Evolutionary conservation across 2,329 filamentous ascomycete species (phyloP).

Genomic region (Scedosporium boydii): DNA sequence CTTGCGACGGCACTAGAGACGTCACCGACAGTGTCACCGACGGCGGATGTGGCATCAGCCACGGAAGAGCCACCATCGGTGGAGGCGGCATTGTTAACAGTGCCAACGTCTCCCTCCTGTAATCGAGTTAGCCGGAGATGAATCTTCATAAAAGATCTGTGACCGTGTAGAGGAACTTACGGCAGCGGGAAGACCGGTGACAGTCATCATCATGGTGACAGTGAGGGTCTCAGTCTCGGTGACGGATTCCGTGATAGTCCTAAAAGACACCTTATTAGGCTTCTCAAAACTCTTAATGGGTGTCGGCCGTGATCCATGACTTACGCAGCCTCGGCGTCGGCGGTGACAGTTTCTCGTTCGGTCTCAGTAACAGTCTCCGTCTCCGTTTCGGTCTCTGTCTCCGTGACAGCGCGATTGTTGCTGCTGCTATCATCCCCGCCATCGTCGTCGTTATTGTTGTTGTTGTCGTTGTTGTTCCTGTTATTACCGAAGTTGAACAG

Average conservation of each 20-base stretch:
- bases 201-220: slow-evolving; percentile 2
- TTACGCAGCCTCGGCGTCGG: not conserved
- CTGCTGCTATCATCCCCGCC: not conserved
- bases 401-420: not conserved
- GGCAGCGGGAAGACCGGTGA: not conserved
- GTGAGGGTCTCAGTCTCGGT: slow-evolving; percentile 9
- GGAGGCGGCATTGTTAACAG: not conserved
- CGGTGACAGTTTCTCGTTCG: not conserved
- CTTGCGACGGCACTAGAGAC: not conserved
- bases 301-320: not conserved
- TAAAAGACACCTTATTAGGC: not conserved
- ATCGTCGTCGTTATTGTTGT: not conserved
- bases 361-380: slow-evolving; percentile 1
- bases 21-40: not conserved
- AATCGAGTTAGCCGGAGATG: too few species aligned
- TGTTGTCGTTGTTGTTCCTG: slow-evolving; percentile 1
- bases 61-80: not conserved
- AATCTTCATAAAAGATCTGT: not conserved
- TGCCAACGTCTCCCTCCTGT: not conserved
- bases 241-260: slow-evolving; percentile 5
- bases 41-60: not conserved
- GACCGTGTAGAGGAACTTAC: not conserved
- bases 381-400: not conserved
- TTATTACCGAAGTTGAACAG: not conserved
- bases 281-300: not conserved